Conservation (phyloP, 1,139 yeast species). For the Lodderomyces theae region DNA sequence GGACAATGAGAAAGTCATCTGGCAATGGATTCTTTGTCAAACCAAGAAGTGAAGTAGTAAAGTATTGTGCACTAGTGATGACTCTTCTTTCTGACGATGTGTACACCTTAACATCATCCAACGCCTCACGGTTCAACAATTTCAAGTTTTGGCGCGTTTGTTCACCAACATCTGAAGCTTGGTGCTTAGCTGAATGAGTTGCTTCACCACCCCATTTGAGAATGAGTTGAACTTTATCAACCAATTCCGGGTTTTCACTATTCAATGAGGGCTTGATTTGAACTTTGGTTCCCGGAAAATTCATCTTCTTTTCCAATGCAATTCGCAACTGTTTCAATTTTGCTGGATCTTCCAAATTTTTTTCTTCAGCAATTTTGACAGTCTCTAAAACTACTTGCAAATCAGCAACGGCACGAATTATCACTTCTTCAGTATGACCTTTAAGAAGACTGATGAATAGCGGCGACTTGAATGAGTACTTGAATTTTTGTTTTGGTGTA, state of each 20-base stretch:
- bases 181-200: constrained; percentile 94
- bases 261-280: constrained; percentile 88
- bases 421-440: constrained; percentile 95
- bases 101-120: constrained; percentile 80
- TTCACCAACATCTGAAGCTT: constrained; percentile 93
- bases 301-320: constrained; percentile 85
- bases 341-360: constrained; percentile 71
- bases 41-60: constrained; percentile 80
- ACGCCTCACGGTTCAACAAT: constrained; percentile 77
- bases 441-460: constrained; percentile 82
- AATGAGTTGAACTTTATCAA: constrained; percentile 93
- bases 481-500: constrained; percentile 98
- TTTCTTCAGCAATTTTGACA: constrained; percentile 75
- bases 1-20: constrained; percentile 73
- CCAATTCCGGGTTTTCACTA: constrained; percentile 57
- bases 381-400: constrained; percentile 83
- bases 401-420: constrained; percentile 85
- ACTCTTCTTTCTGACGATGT: constrained; percentile 96
- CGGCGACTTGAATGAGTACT: constrained; percentile 88
- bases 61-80: constrained; percentile 83
- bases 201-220: constrained; percentile 99
- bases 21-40: constrained; percentile 62
- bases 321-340: constrained; percentile 74
- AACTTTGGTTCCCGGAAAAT: constrained; percentile 93
- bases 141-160: constrained; percentile 90